Percentiles rank a stretch among this genome's conserved stretches.
phyloP scores from a whole-genome alignment of 2,329 filamentous ascomycete genomes.

The Phaeosphaeriaceae sp. region DNA sequence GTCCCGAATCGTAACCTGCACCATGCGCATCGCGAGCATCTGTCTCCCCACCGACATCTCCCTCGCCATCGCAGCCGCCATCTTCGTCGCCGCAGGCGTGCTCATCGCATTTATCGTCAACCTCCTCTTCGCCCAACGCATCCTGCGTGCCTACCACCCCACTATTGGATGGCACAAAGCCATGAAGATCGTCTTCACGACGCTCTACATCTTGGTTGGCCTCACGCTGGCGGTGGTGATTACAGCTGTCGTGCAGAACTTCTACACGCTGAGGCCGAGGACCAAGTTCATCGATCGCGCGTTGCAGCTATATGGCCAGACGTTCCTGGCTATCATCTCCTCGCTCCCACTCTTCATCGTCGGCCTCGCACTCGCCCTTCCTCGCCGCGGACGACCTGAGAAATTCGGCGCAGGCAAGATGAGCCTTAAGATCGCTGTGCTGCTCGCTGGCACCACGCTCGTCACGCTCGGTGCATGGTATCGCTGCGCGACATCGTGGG shows the following conservation, averaged over 20 bases:
- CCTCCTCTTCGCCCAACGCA: slow-evolving; percentile 74
- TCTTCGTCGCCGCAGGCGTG: slow-evolving; percentile 77
- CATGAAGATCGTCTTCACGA: slow-evolving; percentile 61
- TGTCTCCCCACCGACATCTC: slow-evolving; percentile 47
- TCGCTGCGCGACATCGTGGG: slow-evolving; percentile 66
- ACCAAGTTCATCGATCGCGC: slow-evolving; percentile 63
- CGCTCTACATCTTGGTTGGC: slow-evolving; percentile 65
- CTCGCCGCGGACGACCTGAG: slow-evolving; percentile 54
- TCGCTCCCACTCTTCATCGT: slow-evolving; percentile 70
- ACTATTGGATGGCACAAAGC: slow-evolving; percentile 69
- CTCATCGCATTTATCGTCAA: slow-evolving; percentile 79
- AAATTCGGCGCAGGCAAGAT: slow-evolving; percentile 73
- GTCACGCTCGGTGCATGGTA: slow-evolving; percentile 74
- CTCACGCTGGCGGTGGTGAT: slow-evolving; percentile 71
- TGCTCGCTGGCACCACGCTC: slow-evolving; percentile 64
- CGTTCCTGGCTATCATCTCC: slow-evolving; percentile 69
- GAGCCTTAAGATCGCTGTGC: slow-evolving; percentile 68
- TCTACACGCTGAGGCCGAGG: slow-evolving; percentile 67
- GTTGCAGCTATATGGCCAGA: slow-evolving; percentile 68
- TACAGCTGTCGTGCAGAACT: slow-evolving; percentile 66
- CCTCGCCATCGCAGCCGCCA: slow-evolving; percentile 64
- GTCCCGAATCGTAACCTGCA: slow-evolving; percentile 50
- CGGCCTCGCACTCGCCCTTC: slow-evolving; percentile 53
- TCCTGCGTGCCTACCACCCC: slow-evolving; percentile 76
- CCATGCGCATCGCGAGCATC: slow-evolving; percentile 41